phyloP scores from a whole-genome alignment of 2,329 filamentous ascomycete genomes.

The Teratosphaeria zuluensis region DNA sequence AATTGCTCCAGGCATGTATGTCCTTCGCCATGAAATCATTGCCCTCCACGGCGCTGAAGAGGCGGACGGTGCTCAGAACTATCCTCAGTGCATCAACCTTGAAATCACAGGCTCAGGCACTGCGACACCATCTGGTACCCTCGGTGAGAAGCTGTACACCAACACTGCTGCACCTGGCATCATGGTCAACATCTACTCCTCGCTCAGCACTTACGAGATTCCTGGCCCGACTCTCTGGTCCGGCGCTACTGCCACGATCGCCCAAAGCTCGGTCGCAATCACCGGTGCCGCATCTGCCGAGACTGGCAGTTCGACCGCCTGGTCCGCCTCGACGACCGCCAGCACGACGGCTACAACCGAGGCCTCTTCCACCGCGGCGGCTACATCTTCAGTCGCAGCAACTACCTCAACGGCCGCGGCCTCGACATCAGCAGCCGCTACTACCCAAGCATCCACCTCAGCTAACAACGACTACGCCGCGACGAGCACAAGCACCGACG shows the following conservation, averaged over 20 bases:
- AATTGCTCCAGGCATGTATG: slow-evolving; percentile 48
- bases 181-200: slow-evolving; percentile 49
- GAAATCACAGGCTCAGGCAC: slow-evolving; percentile 47
- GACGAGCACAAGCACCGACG: background rate
- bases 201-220: slow-evolving; percentile 38
- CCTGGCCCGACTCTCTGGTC: slow-evolving; percentile 37
- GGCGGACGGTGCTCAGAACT: slow-evolving; percentile 36
- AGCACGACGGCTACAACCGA: background rate
- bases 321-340: slow-evolving; percentile 1
- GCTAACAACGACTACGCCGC: background rate
- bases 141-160: slow-evolving; percentile 48
- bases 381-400: slow-evolving; percentile 1
- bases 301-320: slow-evolving; percentile 2
- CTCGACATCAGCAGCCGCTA: background rate
- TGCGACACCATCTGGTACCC: slow-evolving; percentile 38
- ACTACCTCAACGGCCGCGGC: slow-evolving; percentile 1
- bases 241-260: background rate
- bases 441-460: background rate
- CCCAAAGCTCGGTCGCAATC: slow-evolving; percentile 5
- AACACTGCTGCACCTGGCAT: slow-evolving; percentile 46
- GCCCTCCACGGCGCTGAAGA: slow-evolving; percentile 47
- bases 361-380: background rate
- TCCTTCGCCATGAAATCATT: slow-evolving; percentile 51
- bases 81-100: slow-evolving; percentile 47
- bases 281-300: background rate